Evolutionary conservation across 306 rosid genomes (phyloP).

Genomic region (Gastrolobium bilobum): DNA sequence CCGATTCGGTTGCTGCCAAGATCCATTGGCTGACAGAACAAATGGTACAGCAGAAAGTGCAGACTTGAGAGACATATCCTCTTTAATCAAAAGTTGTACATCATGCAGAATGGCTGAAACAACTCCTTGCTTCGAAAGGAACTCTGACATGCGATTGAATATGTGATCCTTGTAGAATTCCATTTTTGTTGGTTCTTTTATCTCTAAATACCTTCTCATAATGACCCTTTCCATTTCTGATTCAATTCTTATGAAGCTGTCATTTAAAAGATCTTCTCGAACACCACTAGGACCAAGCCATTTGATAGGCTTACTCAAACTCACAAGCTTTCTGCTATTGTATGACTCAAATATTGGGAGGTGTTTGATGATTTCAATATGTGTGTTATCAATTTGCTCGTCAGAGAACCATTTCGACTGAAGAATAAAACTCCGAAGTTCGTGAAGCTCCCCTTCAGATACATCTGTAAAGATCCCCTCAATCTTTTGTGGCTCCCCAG

Average conservation of each 20-base stretch:
- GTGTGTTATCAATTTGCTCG: constrained; percentile 69
- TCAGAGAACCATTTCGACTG: constrained; percentile 96
- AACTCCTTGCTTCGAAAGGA: constrained; percentile 65
- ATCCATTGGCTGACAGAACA: constrained; percentile 92
- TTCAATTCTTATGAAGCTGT: constrained; percentile 83
- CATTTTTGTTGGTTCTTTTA: constrained; percentile 78
- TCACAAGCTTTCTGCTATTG: constrained; percentile 79
- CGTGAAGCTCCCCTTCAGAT: constrained; percentile 94
- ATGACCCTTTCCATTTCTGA: constrained; percentile 82
- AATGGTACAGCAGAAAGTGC: constrained; percentile 72
- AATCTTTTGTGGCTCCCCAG: constrained; percentile 73
- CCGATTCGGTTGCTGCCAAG: constrained; percentile 94
- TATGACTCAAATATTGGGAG: constrained; percentile 92
- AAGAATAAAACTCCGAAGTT: constrained; percentile 92
- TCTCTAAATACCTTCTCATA: constrained; percentile 72
- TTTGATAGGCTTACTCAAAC: constrained; percentile 83
- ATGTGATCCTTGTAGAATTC: constrained; percentile 90
- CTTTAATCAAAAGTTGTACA: constrained; percentile 74
- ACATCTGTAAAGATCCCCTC: constrained; percentile 75
- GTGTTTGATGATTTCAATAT: constrained; percentile 72
- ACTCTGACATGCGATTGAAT: constrained; percentile 75
- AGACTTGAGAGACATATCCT: constrained; percentile 72
- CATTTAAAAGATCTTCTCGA: constrained; percentile 79
- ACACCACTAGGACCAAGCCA: constrained; percentile 88
- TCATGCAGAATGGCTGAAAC: constrained; percentile 79